Base-by-base conservation (phyloP, 2,329 filamentous ascomycete species). In the Clathrospora elynae region DNA sequence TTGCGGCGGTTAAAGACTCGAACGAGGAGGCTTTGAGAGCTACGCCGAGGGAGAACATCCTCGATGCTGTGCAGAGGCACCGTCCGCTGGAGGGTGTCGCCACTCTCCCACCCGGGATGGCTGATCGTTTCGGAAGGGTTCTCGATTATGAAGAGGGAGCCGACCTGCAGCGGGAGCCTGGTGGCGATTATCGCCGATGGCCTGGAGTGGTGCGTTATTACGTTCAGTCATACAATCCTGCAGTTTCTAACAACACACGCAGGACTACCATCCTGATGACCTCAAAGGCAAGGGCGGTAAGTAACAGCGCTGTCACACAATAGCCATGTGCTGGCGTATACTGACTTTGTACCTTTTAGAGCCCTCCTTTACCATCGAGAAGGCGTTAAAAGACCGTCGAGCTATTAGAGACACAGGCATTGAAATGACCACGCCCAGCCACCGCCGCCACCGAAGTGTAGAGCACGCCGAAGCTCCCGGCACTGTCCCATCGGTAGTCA, bases 61-160 rank as follows among this genome's bases (percentile, higher is more conserved):
- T 80, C 42, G 90, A 96, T 70, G 83, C 86, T 14, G 68, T 96
- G 1, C 70, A 77, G 20, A 82, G 77, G 52, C 88, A 93, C 61
- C 81, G 87, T 10, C 92, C 92, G 0, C 75, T 96, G 0, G 88
- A 95, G 62, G 91, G 90, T 3, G 86, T 85, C 0, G 87, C 90
- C 1, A 75, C 75, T 12, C 80, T 93, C n/a, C 88, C 91, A 1
- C 83, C 87, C 0, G 90, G 91, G 14, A 72, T 79, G 56, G 71
- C 72, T 1, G 90, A 95, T 64, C 71, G 79, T 12, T 77, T 81
- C 41, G 91, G 91, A 2, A 78, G 83, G 38, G 73, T 79, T 8
- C 88, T 95, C 76, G 55, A 84, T 18, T 96, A 96, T 60, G 77
- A 89, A 59, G 90, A 96, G 62, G 90, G 90, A n/a, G 79, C 85